These are phyloP conservation scores for Pyrenophora graminea DNA, from an alignment of 2,329 filamentous ascomycete genomes.

Conservation along the genomic window DNA sequence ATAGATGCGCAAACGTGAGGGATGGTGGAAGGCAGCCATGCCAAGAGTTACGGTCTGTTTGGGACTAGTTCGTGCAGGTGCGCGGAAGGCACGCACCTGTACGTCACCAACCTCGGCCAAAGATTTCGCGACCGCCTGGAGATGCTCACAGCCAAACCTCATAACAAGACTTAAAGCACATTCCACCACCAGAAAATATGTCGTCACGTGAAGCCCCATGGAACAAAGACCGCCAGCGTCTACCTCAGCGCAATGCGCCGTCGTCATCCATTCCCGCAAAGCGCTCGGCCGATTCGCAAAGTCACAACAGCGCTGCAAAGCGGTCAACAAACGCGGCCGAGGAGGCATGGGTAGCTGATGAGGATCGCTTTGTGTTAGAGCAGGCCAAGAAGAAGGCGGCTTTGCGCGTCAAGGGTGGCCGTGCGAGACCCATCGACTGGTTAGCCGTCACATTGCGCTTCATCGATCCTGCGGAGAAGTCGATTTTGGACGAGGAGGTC, in stretches of 20 bases:
- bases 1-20: background rate
- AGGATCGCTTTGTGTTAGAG: conserved; percentile 93
- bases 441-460: conserved; percentile 88
- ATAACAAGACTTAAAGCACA: background rate
- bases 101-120: conserved; percentile 27
- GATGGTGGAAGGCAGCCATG: conserved; percentile 18
- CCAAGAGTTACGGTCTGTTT: conserved; percentile 8
- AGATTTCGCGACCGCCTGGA: conserved; percentile 15
- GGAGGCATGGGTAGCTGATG: conserved; percentile 80
- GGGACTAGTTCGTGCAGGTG: conserved; percentile 3
- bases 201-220: conserved; percentile 41
- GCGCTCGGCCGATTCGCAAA: conserved; percentile 50
- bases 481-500: conserved; percentile 78
- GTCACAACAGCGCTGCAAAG: conserved; percentile 47
- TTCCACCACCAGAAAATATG: conserved; percentile 21
- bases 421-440: conserved; percentile 91
- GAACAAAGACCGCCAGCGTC: conserved; percentile 31
- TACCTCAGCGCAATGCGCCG: conserved; percentile 27
- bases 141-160: background rate
- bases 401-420: conserved; percentile 87
- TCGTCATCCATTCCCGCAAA: conserved; percentile 47
- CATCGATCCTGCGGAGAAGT: conserved; percentile 75
- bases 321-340: conserved; percentile 53
- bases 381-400: conserved; percentile 98
- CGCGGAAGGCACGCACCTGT: conserved; percentile 15